These are phyloP conservation scores for Saccharomycopsis fodiens DNA, from an alignment of 805 yeast genomes.

Conservation along the genomic window DNA sequence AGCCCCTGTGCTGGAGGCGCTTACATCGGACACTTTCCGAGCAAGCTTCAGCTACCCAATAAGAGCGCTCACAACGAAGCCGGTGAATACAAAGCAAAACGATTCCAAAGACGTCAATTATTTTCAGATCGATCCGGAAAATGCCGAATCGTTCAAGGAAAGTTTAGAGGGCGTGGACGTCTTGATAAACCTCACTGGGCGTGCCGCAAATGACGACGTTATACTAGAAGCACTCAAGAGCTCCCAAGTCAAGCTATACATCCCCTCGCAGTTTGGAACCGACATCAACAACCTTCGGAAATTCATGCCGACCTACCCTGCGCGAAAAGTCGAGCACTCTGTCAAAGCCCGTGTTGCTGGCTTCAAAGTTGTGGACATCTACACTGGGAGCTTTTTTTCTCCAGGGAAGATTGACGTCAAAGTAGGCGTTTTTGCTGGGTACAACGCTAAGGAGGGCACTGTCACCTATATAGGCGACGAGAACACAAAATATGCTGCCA, in stretches of 20 bases:
- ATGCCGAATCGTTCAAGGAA: conserved; percentile 26
- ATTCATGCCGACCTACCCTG: conserved; percentile 30
- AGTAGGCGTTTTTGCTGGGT: conserved; percentile 13
- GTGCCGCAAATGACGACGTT: conserved; percentile 30
- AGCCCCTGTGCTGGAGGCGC: conserved; percentile 37
- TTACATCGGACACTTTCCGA: conserved; percentile 35
- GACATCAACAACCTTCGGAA: conserved; percentile 29
- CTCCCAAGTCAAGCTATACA: conserved; percentile 6
- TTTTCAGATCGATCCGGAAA: conserved; percentile 29
- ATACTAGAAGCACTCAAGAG: conserved; percentile 43
- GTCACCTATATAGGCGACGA: conserved; percentile 37
- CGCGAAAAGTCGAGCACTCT: conserved; percentile 31
- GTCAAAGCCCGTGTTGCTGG: conserved; percentile 34
- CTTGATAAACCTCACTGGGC: conserved; percentile 37
- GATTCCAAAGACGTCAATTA: conserved; percentile 35
- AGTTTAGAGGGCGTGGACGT: conserved; percentile 43
- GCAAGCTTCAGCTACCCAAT: conserved; percentile 40
- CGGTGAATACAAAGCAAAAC: conserved; percentile 3
- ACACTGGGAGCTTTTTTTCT: conserved; percentile 32
- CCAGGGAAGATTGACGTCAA: conserved; percentile 28
- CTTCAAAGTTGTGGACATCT: conserved; percentile 39
- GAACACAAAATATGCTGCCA: conserved; percentile 29
- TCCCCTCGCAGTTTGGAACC: conserved; percentile 42
- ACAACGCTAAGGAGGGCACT: conserved; percentile 29
- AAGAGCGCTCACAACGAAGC: conserved; percentile 35